Evolutionary conservation across 2,329 filamentous ascomycete species (phyloP).

Genomic region (Venturia pyrina): DNA sequence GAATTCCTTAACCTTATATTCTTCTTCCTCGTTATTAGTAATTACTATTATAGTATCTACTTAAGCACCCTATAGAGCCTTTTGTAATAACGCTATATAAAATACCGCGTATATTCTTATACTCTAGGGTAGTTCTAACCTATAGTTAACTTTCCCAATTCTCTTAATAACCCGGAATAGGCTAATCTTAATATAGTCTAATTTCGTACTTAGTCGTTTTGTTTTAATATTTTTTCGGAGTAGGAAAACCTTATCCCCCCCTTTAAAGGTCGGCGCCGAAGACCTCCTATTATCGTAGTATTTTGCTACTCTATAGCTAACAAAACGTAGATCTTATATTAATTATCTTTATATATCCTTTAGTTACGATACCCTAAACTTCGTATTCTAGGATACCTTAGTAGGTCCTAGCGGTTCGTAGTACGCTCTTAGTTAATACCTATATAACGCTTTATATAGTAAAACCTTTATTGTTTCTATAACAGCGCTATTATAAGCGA

Average conservation of each 20-base stretch:
- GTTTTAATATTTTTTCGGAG: constrained; percentile 12
- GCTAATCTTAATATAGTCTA: constrained; percentile 10
- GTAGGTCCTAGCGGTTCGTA: background rate
- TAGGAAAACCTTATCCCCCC: constrained; percentile 14
- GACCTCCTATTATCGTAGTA: constrained; percentile 6
- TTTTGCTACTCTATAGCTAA: background rate
- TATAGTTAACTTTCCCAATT: background rate
- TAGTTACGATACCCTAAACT: background rate
- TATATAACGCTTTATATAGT: constrained; percentile 3
- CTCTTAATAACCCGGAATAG: background rate
- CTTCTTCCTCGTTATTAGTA: background rate
- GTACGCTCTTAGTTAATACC: background rate
- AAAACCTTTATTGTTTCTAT: background rate
- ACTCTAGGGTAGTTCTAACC: constrained; percentile 6
- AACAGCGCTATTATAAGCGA: constrained; percentile 14
- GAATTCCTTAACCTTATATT: background rate
- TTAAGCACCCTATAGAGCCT: background rate
- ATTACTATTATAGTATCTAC: background rate
- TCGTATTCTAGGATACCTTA: background rate
- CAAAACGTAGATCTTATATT: background rate
- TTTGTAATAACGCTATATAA: constrained; percentile 23
- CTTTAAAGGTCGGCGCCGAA: constrained; percentile 9
- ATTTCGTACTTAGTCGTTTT: constrained; percentile 10
- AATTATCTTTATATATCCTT: background rate
- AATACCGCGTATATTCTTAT: constrained; percentile 10